Base-by-base conservation (phyloP, 2,329 filamentous ascomycete genomes). In the Xylaria hypoxylon region DNA sequence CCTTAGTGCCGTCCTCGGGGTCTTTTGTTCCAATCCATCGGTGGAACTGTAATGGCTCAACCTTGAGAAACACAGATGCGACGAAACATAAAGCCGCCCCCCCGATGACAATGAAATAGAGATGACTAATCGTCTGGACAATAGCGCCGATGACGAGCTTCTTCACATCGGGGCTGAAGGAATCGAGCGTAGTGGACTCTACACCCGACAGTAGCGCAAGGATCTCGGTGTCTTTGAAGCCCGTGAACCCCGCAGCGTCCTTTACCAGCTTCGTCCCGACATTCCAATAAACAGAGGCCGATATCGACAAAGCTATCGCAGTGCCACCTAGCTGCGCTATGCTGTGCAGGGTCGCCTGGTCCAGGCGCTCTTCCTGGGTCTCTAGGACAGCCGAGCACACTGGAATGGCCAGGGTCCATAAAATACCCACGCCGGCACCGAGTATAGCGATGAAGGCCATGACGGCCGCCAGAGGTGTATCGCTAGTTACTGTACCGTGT, bases 281-380 rank as follows among this genome's bases (percentile, higher is more conserved):
- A 22, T 79, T 79, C 59, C 78, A 73, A 64, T 76, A 79, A 1
- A 79, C 59, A 45, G 68, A 69, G 1, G 77, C 76, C 1, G 77
- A 74, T 17, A 78, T 52, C 1, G 74, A 69, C 0, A 79, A 68
- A 0, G 74, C 65, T 24, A 76, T 24, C 5, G 76, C 72, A 8
- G 75, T 71, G n/a, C 73, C 63, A 5, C 72, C 75, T 53, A 79
- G 71, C 70, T 78, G 76, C 28, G 73, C 72, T 69, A 80, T 74
- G 68, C 76, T 79, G 64, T 77, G 76, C n/a, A 80, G 63, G 0
- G 76, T 74, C 11, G 75, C 68, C 48, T 72, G 72, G 63, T 80
- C 78, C 6, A 74, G 65, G 1, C 68, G 68, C 17, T 77, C 64
- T 26, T 77, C 75, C 28, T 73, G 72, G 5, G 62, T 66, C 48